Evolutionary conservation across 176 grass and related monocot genomes (phyloP).

Genomic region (Oryza longistaminata): DNA sequence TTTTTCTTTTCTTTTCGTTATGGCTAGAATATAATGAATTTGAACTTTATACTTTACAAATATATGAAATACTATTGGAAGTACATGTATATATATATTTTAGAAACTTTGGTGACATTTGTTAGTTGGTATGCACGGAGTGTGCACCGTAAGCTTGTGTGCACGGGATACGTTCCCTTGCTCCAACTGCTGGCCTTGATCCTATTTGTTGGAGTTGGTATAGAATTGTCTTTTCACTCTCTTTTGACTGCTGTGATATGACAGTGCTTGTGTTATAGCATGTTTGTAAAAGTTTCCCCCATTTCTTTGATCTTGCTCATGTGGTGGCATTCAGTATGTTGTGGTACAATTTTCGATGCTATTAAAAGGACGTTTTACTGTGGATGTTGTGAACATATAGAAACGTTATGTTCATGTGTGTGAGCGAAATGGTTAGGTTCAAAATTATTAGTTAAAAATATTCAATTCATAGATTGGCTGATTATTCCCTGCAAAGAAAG

Average conservation of each 20-base stretch:
- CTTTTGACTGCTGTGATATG: conserved; percentile 18
- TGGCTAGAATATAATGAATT: too few species aligned
- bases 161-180: neutral
- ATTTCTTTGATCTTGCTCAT: conserved; percentile 18
- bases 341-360: neutral
- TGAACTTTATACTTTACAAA: too few species aligned
- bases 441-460: neutral
- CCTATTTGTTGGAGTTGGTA: neutral
- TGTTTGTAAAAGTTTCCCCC: neutral
- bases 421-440: neutral
- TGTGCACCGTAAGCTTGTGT: too few species aligned
- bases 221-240: conserved; percentile 2
- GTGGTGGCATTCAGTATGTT: neutral
- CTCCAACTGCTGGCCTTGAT: neutral
- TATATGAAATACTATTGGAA: too few species aligned
- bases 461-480: neutral
- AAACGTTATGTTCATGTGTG: conserved; percentile 21
- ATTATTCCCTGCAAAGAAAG: neutral
- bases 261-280: neutral
- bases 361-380: neutral
- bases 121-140: too few species aligned
- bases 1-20: too few species aligned
- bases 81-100: too few species aligned
- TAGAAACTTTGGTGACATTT: too few species aligned
- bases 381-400: neutral